phyloP scores from a whole-genome alignment of 2,329 filamentous ascomycete species.

The Penicillium sp. region DNA sequence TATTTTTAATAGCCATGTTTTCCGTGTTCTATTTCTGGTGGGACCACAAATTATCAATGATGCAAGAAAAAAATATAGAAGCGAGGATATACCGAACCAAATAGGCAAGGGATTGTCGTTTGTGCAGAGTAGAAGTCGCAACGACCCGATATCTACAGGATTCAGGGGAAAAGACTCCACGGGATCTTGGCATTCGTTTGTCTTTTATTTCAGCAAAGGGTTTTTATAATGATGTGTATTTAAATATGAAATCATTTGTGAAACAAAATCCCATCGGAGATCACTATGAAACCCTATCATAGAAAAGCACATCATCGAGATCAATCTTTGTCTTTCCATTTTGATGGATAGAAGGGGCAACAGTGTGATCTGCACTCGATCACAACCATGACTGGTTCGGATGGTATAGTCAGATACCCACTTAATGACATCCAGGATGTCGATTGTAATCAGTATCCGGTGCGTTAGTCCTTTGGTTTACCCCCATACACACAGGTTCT shows the following conservation, averaged over 20 bases:
- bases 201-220: not conserved
- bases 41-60: not conserved
- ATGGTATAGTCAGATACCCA: not conserved
- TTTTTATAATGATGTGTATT: not conserved
- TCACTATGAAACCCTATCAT: not conserved
- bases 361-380: constrained; percentile 7
- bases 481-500: constrained; percentile 3
- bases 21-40: not conserved
- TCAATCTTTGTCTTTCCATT: not conserved
- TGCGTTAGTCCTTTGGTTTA: constrained; percentile 5
- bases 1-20: not conserved
- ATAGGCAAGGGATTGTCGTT: constrained; percentile 4
- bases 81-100: not conserved
- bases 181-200: not conserved
- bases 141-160: not conserved
- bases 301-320: not conserved
- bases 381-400: constrained; percentile 1
- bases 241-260: not conserved
- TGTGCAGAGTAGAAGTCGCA: not conserved
- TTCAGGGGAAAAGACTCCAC: constrained; percentile 9
- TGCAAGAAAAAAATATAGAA: not conserved
- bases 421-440: constrained; percentile 3
- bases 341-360: not conserved
- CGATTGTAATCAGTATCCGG: constrained; percentile 6
- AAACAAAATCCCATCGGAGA: not conserved